A percentile compares a stretch with the other conserved stretches of the same genome.
These are phyloP conservation scores for Aspergillus sp. DNA, from an alignment of 2,329 filamentous ascomycete species.

Conservation along the genomic window DNA sequence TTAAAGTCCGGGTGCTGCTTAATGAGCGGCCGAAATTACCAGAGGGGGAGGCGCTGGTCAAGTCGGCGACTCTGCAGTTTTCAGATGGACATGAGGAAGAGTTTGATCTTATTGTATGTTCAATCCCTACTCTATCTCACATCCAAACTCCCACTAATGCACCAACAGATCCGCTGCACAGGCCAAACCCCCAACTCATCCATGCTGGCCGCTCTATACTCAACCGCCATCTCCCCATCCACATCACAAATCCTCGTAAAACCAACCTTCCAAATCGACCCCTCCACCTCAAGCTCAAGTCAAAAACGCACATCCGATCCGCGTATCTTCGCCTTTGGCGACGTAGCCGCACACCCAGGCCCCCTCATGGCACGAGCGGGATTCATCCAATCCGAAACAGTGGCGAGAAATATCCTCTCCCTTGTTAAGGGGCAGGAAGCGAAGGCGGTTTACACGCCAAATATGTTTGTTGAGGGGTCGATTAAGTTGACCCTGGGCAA, in stretches of 20 bases:
- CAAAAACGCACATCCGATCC: not conserved
- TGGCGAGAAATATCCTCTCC: constrained; percentile 55
- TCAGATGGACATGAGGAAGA: constrained; percentile 35
- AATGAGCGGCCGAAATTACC: constrained; percentile 50
- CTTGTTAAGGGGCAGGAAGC: constrained; percentile 45
- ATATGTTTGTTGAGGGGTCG: constrained; percentile 47
- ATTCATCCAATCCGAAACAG: constrained; percentile 53
- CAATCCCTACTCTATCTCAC: not conserved
- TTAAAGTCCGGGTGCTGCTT: constrained; percentile 54
- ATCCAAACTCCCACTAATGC: not conserved
- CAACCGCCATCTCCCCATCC: constrained; percentile 43
- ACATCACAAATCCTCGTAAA: constrained; percentile 56
- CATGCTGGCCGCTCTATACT: constrained; percentile 47
- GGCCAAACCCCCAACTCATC: constrained; percentile 60
- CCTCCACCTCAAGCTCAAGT: constrained; percentile 25
- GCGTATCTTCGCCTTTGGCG: constrained; percentile 62
- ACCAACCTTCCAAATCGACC: constrained; percentile 57
- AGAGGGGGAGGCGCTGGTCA: constrained; percentile 47
- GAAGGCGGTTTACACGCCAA: constrained; percentile 40
- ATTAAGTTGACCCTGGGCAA: constrained; percentile 56
- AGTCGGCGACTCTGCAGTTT: constrained; percentile 50
- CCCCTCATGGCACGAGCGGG: constrained; percentile 57
- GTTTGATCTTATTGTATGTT: constrained; percentile 1
- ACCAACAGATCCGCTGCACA: constrained; percentile 43
- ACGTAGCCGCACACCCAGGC: constrained; percentile 57